These are phyloP conservation scores for Myxozyma lipomycoides DNA, from an alignment of 805 yeast genomes.

Conservation along the genomic window DNA sequence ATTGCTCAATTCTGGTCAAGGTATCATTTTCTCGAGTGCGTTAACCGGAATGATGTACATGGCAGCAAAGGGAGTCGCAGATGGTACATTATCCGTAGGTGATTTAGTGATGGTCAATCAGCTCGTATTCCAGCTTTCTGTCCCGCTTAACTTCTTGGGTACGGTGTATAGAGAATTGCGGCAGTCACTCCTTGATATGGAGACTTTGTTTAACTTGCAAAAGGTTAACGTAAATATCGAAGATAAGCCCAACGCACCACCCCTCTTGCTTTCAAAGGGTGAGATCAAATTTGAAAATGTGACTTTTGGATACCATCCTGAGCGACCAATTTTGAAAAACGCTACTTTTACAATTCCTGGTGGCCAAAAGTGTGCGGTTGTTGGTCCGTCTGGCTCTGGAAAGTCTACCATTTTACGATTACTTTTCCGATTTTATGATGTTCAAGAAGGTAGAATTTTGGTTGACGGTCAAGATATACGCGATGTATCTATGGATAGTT, in stretches of 20 bases:
- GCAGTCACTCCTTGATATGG: constrained; percentile 94
- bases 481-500: constrained; percentile 66
- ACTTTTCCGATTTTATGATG: constrained; percentile 87
- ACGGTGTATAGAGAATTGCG: constrained; percentile 92
- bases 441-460: constrained; percentile 66
- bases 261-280: constrained; percentile 59
- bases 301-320: constrained; percentile 86
- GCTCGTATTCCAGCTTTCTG: constrained; percentile 90
- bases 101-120: constrained; percentile 93
- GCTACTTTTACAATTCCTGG: constrained; percentile 84
- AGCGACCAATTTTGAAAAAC: constrained; percentile 75
- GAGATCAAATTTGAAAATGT: constrained; percentile 88
- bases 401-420: constrained; percentile 83
- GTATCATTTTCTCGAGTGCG: constrained; percentile 75
- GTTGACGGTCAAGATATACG: constrained; percentile 87
- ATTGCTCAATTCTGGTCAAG: constrained; percentile 72
- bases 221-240: constrained; percentile 63
- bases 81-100: constrained; percentile 82
- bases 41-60: constrained; percentile 96
- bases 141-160: constrained; percentile 90
- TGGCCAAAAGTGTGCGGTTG: constrained; percentile 87
- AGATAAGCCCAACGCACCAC: constrained; percentile 60
- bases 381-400: constrained; percentile 95
- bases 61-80: constrained; percentile 83
- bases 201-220: constrained; percentile 81